Evolutionary conservation across 352 stramenopile species (phyloP), one percentile per base, ranked within the genome.

Genomic region (Phytophthora aleatoria): DNA sequence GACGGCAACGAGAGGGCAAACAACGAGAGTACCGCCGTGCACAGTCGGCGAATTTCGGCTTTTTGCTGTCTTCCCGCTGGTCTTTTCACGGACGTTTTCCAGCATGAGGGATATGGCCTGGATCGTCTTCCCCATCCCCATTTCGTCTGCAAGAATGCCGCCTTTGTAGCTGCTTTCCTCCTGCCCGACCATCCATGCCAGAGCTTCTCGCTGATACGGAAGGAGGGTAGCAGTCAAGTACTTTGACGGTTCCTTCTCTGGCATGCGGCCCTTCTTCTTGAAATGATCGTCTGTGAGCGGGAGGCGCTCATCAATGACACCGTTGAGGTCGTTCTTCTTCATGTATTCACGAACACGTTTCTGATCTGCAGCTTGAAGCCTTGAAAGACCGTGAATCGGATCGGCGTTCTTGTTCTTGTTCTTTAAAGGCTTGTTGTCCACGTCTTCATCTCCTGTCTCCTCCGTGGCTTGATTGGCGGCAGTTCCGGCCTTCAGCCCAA

Each of bases 131-230:
- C 97, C 92, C 91, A 97, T 97, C 13, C 93, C 96, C 97, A 99
- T 99, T 79, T 99, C 97, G 61, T 99, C 98, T 0, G 97, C 97
- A 5, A 99, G 67, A 47, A 99, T 98, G 2, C 97, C 97, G 27
- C 97, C 97, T 50, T 87, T 80, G 57, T 98, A 92, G 3, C 74
- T 70, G 42, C 85, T 86, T 30, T 89, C 56, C 72, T 99, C 97
- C 79, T 99, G 97, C 2, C 61, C 71, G 16, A 79, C 85, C 87
- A 94, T 94, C 98, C 98, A 99, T 42, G 83, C 95, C 11, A 99
- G 81, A 1, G 97, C 97, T 82, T 99, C 97, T 33, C 96, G 78
- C 75, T 99, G 97, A 74, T 99, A 99, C n/a, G 97, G 97, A 27
- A 99, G 69, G n/a, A 99, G 79, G 0, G 85, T 77, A 5, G 89